Conservation (phyloP, 768 basidiomycete genomes). For the Trichaptum fuscoviolaceum region DNA sequence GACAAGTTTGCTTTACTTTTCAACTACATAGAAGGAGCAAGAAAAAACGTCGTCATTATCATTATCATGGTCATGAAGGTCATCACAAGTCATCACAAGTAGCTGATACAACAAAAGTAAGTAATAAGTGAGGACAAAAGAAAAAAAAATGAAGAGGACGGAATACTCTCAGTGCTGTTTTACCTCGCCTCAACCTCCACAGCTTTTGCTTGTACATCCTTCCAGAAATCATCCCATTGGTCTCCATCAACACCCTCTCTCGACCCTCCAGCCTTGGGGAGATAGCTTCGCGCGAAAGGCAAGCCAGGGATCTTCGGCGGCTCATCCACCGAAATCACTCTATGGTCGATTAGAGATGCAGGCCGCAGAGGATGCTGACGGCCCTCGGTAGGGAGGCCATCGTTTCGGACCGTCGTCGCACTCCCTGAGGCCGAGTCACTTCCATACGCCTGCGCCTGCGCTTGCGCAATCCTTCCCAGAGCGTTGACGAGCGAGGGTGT, state of each 20-base stretch:
- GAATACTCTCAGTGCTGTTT: background rate
- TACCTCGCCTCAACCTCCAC: background rate
- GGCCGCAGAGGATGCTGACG: background rate
- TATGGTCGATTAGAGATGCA: background rate
- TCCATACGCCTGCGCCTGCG: constrained; percentile 48
- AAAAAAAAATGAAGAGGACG: background rate
- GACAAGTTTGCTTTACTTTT: background rate
- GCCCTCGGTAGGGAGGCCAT: background rate
- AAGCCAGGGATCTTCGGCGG: background rate
- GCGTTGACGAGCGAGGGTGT: constrained; percentile 63
- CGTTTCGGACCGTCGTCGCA: too few relatives aligned
- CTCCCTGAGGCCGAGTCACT: background rate
- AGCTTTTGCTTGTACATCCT: constrained; percentile 32
- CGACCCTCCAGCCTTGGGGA: constrained; percentile 9
- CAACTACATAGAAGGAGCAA: background rate
- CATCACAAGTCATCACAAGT: background rate
- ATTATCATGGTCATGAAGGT: background rate
- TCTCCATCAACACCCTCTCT: constrained; percentile 14
- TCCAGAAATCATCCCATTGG: constrained; percentile 44
- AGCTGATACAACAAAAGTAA: background rate
- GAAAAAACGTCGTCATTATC: background rate
- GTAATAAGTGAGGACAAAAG: background rate
- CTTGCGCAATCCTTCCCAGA: constrained; percentile 51
- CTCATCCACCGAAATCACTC: background rate
- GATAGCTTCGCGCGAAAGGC: constrained; percentile 6